phyloP scores from a whole-genome alignment of 2,329 filamentous ascomycete species.

The Colletotrichum higginsianum region DNA sequence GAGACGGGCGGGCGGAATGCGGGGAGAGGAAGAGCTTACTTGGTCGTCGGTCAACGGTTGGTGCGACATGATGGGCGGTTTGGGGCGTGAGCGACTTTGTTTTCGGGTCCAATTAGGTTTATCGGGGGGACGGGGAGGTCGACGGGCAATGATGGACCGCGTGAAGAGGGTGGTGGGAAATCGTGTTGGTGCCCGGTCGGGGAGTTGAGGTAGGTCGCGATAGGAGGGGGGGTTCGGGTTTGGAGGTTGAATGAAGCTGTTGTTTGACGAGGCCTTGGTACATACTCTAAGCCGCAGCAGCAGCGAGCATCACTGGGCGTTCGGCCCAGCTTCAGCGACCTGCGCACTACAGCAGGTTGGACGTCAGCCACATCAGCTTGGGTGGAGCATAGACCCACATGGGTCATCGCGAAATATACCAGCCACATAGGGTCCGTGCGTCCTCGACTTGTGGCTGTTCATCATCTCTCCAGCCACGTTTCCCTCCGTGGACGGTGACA shows the following conservation, averaged over 20 bases:
- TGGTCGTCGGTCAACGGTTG: conserved; percentile 46
- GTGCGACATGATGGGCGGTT: conserved; percentile 44
- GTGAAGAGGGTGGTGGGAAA: conserved; percentile 7
- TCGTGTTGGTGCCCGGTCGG: conserved; percentile 17
- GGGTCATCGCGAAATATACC: background rate
- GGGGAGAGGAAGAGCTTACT: conserved; percentile 37
- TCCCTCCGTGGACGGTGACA: conserved; percentile 31
- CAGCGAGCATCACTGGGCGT: conserved; percentile 39
- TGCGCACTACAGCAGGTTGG: conserved; percentile 14
- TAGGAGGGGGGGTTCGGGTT: conserved; percentile 19
- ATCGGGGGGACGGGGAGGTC: background rate
- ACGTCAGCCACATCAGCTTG: conserved; percentile 18
- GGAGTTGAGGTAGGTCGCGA: conserved; percentile 30
- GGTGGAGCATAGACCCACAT: background rate
- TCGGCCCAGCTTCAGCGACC: conserved; percentile 35
- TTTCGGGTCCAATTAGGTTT: conserved; percentile 29
- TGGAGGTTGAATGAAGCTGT: conserved; percentile 38
- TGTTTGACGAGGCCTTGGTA: conserved; percentile 37
- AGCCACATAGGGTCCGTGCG: conserved; percentile 26
- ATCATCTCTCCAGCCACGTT: conserved; percentile 17
- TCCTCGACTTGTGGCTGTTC: background rate
- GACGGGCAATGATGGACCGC: conserved; percentile 32
- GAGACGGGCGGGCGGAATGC: conserved; percentile 4
- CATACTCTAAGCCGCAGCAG: conserved; percentile 29
- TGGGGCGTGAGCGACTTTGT: conserved; percentile 40